Conservation (phyloP, 2,329 filamentous ascomycete species). For the Scortechinia acanthostroma region DNA sequence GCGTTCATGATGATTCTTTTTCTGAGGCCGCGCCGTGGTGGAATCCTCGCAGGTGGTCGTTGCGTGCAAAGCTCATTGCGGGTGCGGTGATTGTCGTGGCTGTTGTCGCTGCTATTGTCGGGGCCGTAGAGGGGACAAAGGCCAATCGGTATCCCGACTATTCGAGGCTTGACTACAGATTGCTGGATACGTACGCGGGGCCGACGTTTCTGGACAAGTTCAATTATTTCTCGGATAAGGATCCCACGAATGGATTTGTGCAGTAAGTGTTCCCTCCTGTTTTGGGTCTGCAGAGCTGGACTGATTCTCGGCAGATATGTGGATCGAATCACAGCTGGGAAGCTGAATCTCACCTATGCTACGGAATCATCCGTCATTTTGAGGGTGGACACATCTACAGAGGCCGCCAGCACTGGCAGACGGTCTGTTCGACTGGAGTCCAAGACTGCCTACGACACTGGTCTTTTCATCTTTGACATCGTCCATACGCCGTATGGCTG, state of each 20-base stretch:
- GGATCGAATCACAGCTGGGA: not conserved
- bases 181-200: not conserved
- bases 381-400: slow-evolving; percentile 42
- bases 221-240: not conserved
- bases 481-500: slow-evolving; percentile 57
- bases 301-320: not conserved
- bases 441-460: slow-evolving; percentile 47
- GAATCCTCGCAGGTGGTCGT: not conserved
- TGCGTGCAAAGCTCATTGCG: not conserved
- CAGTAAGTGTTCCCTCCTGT: not conserved
- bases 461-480: slow-evolving; percentile 64
- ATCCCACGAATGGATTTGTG: not conserved
- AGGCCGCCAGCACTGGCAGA: slow-evolving; percentile 45
- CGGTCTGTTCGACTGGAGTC: slow-evolving; percentile 58
- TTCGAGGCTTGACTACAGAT: not conserved
- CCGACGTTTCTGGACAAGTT: not conserved
- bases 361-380: slow-evolving; percentile 42
- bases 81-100: not conserved
- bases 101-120: not conserved
- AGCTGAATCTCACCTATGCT: slow-evolving; percentile 52
- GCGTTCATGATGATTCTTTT: not conserved
- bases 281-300: too few relatives aligned
- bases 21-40: not conserved
- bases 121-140: not conserved
- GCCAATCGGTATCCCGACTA: slow-evolving; percentile 1